These are phyloP conservation scores for Ceratocystis cacaofunesta DNA, from an alignment of 2,329 filamentous ascomycete genomes.

Conservation along the genomic window DNA sequence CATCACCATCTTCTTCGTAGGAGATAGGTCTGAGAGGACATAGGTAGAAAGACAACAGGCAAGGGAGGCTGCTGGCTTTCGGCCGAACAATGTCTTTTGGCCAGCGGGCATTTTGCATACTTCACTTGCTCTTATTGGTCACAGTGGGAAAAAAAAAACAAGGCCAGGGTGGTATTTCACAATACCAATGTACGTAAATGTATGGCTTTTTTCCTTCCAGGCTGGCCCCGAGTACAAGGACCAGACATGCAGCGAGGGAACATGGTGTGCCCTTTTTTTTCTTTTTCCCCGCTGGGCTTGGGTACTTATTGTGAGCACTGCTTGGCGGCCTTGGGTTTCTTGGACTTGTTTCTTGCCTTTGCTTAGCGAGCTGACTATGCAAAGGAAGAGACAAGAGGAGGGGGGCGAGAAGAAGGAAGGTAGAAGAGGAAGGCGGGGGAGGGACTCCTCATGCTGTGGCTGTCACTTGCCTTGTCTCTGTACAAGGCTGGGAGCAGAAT, in stretches of 20 bases:
- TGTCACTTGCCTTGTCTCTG: neutral
- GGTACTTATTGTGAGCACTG: neutral
- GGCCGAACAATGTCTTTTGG: neutral
- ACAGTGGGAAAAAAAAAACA: too few species aligned
- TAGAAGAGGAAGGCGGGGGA: neutral
- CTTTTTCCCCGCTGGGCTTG: neutral
- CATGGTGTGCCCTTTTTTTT: neutral
- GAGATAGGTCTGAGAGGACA: too few species aligned
- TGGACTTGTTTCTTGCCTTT: neutral
- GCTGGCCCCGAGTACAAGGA: neutral
- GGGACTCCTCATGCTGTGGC: neutral
- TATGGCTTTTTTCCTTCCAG: neutral
- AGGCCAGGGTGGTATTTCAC: neutral
- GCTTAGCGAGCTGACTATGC: neutral
- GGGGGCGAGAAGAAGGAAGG: neutral
- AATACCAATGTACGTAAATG: neutral
- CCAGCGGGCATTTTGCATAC: neutral
- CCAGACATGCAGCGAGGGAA: neutral
- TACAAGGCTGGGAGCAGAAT: slow-evolving; percentile 2
- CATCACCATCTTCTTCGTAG: too few species aligned
- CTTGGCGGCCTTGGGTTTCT: neutral
- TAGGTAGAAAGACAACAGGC: neutral
- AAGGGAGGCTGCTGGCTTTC: neutral
- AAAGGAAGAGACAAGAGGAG: neutral
- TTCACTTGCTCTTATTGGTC: neutral